A percentile compares a stretch with the other conserved stretches of the same genome.
Evolutionary conservation across 2,329 filamentous ascomycete genomes (phyloP).

Genomic region (Lecanosticta acicola): DNA sequence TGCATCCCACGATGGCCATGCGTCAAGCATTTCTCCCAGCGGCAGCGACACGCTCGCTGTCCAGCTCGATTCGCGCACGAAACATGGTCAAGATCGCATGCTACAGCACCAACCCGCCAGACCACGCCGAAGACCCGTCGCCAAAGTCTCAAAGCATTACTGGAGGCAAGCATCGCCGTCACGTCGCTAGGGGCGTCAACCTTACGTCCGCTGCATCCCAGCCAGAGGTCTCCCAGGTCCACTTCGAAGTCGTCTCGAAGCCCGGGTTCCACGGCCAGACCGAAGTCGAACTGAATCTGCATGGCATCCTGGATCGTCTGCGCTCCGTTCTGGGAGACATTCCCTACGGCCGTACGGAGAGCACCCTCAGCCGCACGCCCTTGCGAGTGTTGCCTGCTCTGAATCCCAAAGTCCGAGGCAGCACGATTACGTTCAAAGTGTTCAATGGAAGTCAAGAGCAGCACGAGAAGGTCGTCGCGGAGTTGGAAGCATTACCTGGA

Average conservation of each 20-base stretch:
- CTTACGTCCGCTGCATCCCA: not conserved
- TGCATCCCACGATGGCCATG: too few species aligned
- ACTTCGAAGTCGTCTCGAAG: not conserved
- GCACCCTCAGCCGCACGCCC: not conserved
- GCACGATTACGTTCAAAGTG: not conserved
- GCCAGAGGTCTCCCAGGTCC: not conserved
- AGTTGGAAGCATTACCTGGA: not conserved
- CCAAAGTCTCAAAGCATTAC: not conserved
- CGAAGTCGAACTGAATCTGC: not conserved
- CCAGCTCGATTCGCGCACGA: not conserved
- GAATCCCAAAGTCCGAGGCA: not conserved
- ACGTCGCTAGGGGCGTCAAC: not conserved
- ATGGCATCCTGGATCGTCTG: not conserved
- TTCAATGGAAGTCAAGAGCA: not conserved
- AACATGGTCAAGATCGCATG: not conserved
- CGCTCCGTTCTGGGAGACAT: not conserved
- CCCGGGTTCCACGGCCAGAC: not conserved
- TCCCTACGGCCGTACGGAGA: not conserved
- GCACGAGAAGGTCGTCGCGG: not conserved
- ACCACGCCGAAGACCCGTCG: too few species aligned
- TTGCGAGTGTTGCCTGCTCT: not conserved
- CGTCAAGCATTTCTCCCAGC: too few species aligned
- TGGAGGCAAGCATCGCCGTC: not conserved
- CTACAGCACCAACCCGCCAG: not conserved
- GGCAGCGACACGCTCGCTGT: too few species aligned